Evolutionary conservation across 2,329 filamentous ascomycete species (phyloP).

Genomic region (Colletotrichum somersetense): DNA sequence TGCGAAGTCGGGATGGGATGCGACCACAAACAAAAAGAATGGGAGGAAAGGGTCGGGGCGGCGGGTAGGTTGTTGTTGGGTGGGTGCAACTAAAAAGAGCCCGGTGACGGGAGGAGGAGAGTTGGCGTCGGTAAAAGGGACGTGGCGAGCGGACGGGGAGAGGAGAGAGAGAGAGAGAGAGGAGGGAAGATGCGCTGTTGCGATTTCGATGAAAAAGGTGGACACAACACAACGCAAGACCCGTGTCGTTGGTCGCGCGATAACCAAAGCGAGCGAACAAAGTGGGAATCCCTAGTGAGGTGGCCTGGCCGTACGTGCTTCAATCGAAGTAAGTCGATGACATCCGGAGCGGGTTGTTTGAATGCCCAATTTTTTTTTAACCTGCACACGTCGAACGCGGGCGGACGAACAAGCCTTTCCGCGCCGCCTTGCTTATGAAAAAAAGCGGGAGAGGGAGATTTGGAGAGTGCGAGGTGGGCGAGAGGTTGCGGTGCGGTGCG

Average conservation of each 20-base stretch:
- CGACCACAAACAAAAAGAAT: constrained; percentile 34
- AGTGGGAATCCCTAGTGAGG: constrained; percentile 25
- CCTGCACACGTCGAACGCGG: constrained; percentile 38
- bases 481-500: constrained; percentile 11
- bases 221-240: constrained; percentile 16
- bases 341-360: constrained; percentile 21
- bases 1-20: constrained; percentile 38
- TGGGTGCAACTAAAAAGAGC: constrained; percentile 41
- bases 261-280: constrained; percentile 37
- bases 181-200: constrained; percentile 28
- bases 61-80: constrained; percentile 34
- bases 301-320: constrained; percentile 21
- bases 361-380: constrained; percentile 31
- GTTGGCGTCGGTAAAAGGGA: constrained; percentile 27
- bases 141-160: constrained; percentile 23
- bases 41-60: constrained; percentile 30
- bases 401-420: constrained; percentile 39
- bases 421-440: constrained; percentile 32
- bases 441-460: constrained; percentile 30
- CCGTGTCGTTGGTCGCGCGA: constrained; percentile 26
- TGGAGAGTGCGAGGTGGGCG: constrained; percentile 11
- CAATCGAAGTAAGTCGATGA: constrained; percentile 27
- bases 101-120: constrained; percentile 33
- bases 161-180: neutral
- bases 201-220: constrained; percentile 17